These are phyloP conservation scores for Candida orba DNA, from an alignment of 805 yeast species.

Conservation along the genomic window DNA sequence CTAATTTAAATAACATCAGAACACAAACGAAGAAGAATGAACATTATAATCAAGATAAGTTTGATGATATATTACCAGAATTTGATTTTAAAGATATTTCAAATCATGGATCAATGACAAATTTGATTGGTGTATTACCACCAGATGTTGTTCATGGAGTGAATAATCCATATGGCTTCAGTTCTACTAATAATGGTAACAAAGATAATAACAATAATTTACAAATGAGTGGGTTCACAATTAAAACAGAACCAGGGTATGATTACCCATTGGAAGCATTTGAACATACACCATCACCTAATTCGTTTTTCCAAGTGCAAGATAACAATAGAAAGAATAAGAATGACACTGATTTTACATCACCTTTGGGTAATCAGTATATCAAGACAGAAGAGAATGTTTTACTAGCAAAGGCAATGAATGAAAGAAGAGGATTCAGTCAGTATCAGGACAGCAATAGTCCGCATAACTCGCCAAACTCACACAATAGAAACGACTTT, in stretches of 20 bases:
- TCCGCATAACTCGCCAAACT: background rate
- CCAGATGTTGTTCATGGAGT: conserved; percentile 14
- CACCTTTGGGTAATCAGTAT: background rate
- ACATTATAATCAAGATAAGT: background rate
- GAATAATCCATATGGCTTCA: too few relatives aligned
- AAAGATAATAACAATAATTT: background rate
- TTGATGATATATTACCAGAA: conserved; percentile 12
- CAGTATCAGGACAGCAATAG: too few relatives aligned
- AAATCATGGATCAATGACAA: conserved; percentile 14
- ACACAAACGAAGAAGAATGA: background rate
- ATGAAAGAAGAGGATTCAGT: too few relatives aligned
- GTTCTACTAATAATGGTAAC: background rate
- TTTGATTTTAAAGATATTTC: conserved; percentile 23
- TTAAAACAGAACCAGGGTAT: background rate
- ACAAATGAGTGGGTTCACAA: background rate
- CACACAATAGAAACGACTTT: background rate
- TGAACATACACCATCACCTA: conserved; percentile 1
- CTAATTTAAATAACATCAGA: conserved; percentile 6
- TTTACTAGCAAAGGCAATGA: background rate
- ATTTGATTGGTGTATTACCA: conserved; percentile 19
- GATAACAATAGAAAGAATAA: background rate
- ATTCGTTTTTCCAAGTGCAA: background rate
- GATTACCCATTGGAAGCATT: conserved; percentile 5
- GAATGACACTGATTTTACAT: too few relatives aligned
- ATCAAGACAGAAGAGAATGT: background rate